Conservation (phyloP, 208 protist genomes). For the Leishmania arabica region DNA sequence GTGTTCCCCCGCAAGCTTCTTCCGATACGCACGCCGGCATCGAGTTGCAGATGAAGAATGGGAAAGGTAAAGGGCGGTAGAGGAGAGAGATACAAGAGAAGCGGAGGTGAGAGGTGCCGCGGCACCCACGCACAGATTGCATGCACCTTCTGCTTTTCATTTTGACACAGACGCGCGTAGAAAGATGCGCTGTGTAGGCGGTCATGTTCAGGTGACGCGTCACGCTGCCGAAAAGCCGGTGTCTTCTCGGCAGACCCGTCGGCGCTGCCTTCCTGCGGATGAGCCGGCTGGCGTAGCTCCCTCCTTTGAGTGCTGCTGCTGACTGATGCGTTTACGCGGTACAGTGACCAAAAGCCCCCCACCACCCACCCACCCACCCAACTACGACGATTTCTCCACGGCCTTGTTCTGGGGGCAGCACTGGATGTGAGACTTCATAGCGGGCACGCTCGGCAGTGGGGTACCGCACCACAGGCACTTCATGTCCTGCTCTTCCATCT, state of each 20-base stretch:
- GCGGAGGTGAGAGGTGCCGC: not conserved
- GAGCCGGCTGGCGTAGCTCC: not conserved
- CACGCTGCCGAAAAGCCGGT: not conserved
- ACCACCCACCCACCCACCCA: too few species aligned
- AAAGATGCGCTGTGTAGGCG: not conserved
- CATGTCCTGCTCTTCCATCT: slow-evolving; percentile 78
- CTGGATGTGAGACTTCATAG: slow-evolving; percentile 66
- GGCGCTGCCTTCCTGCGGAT: not conserved
- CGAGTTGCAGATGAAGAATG: not conserved
- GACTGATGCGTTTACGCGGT: not conserved
- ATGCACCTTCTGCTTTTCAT: not conserved
- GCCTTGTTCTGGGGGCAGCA: slow-evolving; percentile 57
- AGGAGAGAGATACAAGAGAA: not conserved
- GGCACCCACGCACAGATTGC: not conserved
- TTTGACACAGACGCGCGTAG: not conserved
- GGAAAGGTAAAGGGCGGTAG: not conserved
- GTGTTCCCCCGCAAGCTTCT: not conserved
- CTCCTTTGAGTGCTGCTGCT: not conserved
- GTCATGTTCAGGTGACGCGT: not conserved
- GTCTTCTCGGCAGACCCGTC: not conserved
- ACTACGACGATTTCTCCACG: slow-evolving; percentile 11
- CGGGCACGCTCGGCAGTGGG: slow-evolving; percentile 50
- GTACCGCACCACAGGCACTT: slow-evolving; percentile 83
- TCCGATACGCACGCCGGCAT: not conserved
- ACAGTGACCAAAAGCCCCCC: too few species aligned